phyloP scores from a whole-genome alignment of 2,329 filamentous ascomycete species.

The Penicillium palitans region DNA sequence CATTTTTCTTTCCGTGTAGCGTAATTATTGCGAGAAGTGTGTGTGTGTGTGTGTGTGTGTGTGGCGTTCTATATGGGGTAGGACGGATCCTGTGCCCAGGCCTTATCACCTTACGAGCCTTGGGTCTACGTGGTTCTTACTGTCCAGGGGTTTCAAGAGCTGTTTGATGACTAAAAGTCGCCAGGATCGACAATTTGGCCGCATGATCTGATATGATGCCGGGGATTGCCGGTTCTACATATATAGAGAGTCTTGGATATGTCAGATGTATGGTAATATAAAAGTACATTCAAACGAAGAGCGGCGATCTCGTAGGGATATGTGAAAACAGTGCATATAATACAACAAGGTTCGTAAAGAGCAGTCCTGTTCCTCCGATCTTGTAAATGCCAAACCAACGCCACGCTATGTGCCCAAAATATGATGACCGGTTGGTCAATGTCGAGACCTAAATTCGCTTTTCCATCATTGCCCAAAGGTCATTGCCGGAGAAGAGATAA shows the following conservation, averaged over 20 bases:
- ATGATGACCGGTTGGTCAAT: slow-evolving; percentile 18
- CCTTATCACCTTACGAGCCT: background rate
- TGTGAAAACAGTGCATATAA: slow-evolving; percentile 58
- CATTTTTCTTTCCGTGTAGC: background rate
- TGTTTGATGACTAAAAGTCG: background rate
- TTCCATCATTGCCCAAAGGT: slow-evolving; percentile 4
- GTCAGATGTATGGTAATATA: slow-evolving; percentile 14
- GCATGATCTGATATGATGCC: background rate
- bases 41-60: background rate
- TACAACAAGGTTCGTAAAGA: slow-evolving; percentile 58
- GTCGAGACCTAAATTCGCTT: slow-evolving; percentile 21
- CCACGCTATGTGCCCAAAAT: slow-evolving; percentile 45
- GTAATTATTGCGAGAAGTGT: background rate
- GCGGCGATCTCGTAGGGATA: slow-evolving; percentile 63
- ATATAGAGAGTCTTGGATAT: background rate
- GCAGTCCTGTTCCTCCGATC: slow-evolving; percentile 22
- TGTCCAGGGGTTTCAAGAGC: background rate
- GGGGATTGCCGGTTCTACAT: background rate
- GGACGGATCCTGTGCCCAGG: background rate
- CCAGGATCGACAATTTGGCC: slow-evolving; percentile 10
- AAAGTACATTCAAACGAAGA: slow-evolving; percentile 47
- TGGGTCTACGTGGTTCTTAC: background rate
- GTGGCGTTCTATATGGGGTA: background rate
- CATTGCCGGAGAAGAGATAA: background rate
- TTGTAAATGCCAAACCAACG: slow-evolving; percentile 37